Evolutionary conservation across 345 rosid species (phyloP), one percentile per base, ranked within the genome.

Genomic region (Boechera stricta): DNA sequence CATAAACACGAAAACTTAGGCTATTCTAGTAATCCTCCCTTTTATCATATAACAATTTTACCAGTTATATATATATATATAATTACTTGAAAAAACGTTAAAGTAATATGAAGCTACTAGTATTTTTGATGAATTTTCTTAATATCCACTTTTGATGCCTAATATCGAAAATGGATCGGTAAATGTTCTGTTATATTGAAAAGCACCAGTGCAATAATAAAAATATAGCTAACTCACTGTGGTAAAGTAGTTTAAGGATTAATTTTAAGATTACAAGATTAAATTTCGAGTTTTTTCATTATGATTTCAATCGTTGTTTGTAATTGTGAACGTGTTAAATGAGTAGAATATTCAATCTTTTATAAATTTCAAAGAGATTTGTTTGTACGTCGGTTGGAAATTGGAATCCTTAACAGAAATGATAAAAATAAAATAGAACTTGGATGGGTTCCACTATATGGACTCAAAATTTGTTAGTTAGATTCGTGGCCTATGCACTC

Each of bases 401-500:
- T 38, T 8, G 41, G 41, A 38, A 38, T 8, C 42, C 42, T 9
- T 8, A 47, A 24, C n/a, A 62, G 48, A 62, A 16, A 29, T 29
- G 32, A 29, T 2, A 29, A 0, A 29, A 29, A 2, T 29, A 3
- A 29, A 2, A 29, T 29, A 2, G 39, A 3, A 47, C 26, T 26
- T 54, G 52, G 52, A 64, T 33, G 33, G 47, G 35, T 38, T 64
- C 24, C n/a, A 31, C 5, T 55, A 49, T 16, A 39, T 64, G 64
- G 65, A 32, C 62, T 29, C 15, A 63, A 52, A 6, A 4, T 13
- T 18, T 18, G 70, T 28, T 42, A 64, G 44, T 33, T 35, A 28
- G 33, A 24, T 21, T 38, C 21, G 16, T 36, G 41, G 74, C 74
- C 74, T 16, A 61, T 9, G 11, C 12, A 61, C 29, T 12, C 41